Percentiles rank a stretch among this genome's conserved stretches.
Conservation (phyloP, 23 red algal genomes). For the Agarophyton chilense region DNA sequence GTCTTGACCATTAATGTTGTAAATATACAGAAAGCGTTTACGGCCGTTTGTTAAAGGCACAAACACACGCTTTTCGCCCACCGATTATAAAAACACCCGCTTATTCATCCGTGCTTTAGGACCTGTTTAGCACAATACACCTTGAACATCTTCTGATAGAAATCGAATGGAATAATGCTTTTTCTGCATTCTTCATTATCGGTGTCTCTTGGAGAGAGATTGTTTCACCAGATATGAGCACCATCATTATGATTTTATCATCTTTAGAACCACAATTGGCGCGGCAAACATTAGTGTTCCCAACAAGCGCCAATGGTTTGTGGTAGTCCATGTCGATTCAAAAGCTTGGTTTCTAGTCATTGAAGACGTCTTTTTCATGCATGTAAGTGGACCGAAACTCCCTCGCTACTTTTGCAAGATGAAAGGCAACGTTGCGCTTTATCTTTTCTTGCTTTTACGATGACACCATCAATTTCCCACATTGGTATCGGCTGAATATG, state of each 20-base stretch:
- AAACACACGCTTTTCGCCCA: too few relatives aligned
- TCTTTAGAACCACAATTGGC: slow-evolving; percentile 7
- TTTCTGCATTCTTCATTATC: too few relatives aligned
- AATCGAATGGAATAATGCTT: too few relatives aligned
- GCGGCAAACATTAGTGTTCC: slow-evolving; percentile 8
- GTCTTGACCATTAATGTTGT: too few relatives aligned
- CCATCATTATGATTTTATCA: not conserved
- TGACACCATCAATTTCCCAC: not conserved
- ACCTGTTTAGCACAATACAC: too few relatives aligned
- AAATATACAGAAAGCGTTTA: too few relatives aligned
- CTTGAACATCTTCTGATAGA: too few relatives aligned
- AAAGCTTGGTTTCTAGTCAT: slow-evolving; percentile 48
- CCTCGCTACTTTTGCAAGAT: not conserved
- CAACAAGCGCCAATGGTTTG: slow-evolving; percentile 36
- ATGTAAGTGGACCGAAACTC: not conserved
- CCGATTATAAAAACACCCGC: too few relatives aligned
- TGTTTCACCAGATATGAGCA: too few relatives aligned
- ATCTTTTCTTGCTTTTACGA: slow-evolving; percentile 6
- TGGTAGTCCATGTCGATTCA: slow-evolving; percentile 33
- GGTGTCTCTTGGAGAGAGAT: too few relatives aligned
- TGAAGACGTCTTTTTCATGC: slow-evolving; percentile 28
- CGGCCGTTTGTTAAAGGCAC: too few relatives aligned
- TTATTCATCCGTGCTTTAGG: too few relatives aligned
- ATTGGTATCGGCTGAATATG: not conserved
- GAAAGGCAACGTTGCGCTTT: slow-evolving; percentile 5